Conservation (phyloP, 192 early-diverging fungal species). For the Geranomyces variabilis region DNA sequence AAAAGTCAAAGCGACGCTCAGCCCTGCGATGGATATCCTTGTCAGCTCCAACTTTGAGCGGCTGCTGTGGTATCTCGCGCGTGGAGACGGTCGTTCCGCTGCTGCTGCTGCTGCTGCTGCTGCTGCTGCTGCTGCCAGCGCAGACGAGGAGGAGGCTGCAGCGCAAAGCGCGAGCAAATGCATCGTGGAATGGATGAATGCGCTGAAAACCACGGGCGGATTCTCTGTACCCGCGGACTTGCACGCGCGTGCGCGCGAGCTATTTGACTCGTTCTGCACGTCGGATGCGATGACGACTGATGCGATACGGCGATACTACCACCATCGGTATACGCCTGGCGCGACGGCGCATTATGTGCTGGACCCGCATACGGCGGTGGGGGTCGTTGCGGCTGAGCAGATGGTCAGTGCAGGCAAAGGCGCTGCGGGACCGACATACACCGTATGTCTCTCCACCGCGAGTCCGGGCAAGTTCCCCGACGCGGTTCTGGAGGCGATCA, state of each 20-base stretch:
- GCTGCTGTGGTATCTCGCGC: slow-evolving; percentile 81
- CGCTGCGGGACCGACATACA: slow-evolving; percentile 6
- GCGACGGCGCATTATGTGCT: slow-evolving; percentile 66
- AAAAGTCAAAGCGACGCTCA: slow-evolving; percentile 73
- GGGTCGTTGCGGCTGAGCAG: slow-evolving; percentile 80
- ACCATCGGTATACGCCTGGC: slow-evolving; percentile 37
- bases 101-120: not conserved
- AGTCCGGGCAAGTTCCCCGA: slow-evolving; percentile 97
- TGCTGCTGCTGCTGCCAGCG: not conserved
- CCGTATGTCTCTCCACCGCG: slow-evolving; percentile 82
- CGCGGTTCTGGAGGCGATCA: slow-evolving; percentile 77
- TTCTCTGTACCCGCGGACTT: slow-evolving; percentile 70
- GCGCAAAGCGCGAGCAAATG: slow-evolving; percentile 26
- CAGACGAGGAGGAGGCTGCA: slow-evolving; percentile 41
- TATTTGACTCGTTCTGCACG: slow-evolving; percentile 77
- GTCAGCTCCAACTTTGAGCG: slow-evolving; percentile 98
- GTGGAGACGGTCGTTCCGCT: slow-evolving; percentile 34
- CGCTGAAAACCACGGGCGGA: slow-evolving; percentile 69
- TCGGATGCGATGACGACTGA: slow-evolving; percentile 74
- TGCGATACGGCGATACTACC: slow-evolving; percentile 74
- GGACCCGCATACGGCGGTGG: slow-evolving; percentile 97
- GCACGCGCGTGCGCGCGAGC: slow-evolving; percentile 65
- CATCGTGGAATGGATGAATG: slow-evolving; percentile 72
- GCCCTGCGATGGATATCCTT: slow-evolving; percentile 98
- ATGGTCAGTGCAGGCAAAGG: not conserved